Base-by-base conservation (phyloP, 371 early-diverging fungal species). In the Capniomyces stellatus region DNA sequence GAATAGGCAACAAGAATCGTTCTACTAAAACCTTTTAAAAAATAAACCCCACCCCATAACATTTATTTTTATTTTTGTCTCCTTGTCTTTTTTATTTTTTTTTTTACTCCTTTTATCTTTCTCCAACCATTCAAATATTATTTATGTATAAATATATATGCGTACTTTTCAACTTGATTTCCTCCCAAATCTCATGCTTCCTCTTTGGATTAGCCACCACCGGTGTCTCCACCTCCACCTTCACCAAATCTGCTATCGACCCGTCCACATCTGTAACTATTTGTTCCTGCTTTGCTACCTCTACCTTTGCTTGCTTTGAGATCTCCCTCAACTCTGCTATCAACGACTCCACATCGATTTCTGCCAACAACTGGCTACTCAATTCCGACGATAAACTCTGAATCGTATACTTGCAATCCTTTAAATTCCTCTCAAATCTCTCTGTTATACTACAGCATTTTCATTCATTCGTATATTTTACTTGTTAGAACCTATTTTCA, bases 361-460 rank as follows among this genome's bases (percentile, higher is more conserved):
- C 78, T 21, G 75, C 70, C 52, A 85, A 66, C 0, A 93, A 65
- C 46, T 85, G 78, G 43, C 87, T 82, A 54, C 77, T 78, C 31
- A 91, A 63, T 15, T 83, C 80, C 0, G 89, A 87, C 44, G 92
- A 65, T 29, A 87, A 72, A 18, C 87, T 76, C 46, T 78, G 61
- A 3, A 89, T 81, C 1, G 87, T 83, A 52, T 83, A 88, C 23
- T 78, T 71, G 63, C 91, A 89, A 66, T 94, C 94, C 52, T 81
- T 78, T 63, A 85, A 88, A 66, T 89, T 89, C 69, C 89, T 87
- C 56, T 89, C 86, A 59, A 91, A 92, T n/a, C 92, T 83, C 41
- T 85, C 75, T 54, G 81, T 81, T 48, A 89, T 70, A 57, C 85
- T 87, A 62, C 52, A 52, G 2, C 3, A 25, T 24, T 24, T 19